Base-by-base conservation (phyloP, 805 yeast species). In the Debaryomyces tyrocola region DNA sequence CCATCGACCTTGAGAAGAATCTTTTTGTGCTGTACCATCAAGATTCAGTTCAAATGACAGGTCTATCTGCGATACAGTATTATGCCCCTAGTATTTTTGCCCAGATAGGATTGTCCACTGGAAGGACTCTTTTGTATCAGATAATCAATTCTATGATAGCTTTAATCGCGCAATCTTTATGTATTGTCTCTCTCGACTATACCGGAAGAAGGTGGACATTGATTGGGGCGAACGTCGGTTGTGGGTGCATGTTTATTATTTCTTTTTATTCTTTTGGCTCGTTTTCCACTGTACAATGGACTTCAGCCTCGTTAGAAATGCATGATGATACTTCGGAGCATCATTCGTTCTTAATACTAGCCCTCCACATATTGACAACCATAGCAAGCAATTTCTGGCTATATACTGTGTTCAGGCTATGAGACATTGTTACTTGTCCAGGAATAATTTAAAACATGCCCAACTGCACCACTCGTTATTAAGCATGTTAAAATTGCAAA, bases 201-300 rank as follows among this genome's bases (percentile, higher is more conserved):
- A 52, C 55, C 14, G 63, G 62, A 41, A 46, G 64, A 44, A 43
- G 61, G 37, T 50, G 54, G 53, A 46, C 49, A 14, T 38, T 57
- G 20, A 54, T 55, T 17, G 39, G 40, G 4, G 40, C 40, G 18
- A 37, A 37, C 12, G 18, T 37, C 18, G 40, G 40, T 17, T 37
- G 40, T 17, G 45, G 56, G 18, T 20, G 49, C 6, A 51, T 49
- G 52, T 54, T 58, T 29, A 44, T 58, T 21, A 51, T 56, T 18
- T 60, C 55, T n/a, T 29, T 46, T 54, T 9, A 55, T 58, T 28
- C 46, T 60, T 37, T 28, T 59, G 33, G 60, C 57, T 1, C 40
- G 42, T 35, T 59, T 49, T 47, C 62, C 62, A 28, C 55, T 59
- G 17, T 49, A 44, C 4, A 37, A 51, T 1, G 21, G 27, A 18